These are phyloP conservation scores for Amanita muscaria DNA, from an alignment of 768 basidiomycete genomes.

Conservation along the genomic window DNA sequence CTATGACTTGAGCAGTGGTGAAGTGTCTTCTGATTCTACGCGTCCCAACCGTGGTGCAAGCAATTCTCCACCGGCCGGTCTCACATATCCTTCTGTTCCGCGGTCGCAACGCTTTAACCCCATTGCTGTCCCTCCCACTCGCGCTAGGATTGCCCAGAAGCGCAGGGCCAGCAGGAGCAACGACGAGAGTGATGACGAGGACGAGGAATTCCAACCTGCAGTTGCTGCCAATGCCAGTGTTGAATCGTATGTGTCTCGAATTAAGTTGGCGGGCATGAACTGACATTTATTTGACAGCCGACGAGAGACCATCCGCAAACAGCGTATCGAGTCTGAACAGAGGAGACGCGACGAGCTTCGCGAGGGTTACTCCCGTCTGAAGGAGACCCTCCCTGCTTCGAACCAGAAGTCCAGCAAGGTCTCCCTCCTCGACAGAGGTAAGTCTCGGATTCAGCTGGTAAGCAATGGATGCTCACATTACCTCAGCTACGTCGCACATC, in stretches of 20 bases:
- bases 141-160: slow-evolving; percentile 38
- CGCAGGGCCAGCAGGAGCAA: slow-evolving; percentile 41
- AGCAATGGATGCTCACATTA: slow-evolving; percentile 6
- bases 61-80: slow-evolving; percentile 33
- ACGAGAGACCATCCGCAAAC: slow-evolving; percentile 84
- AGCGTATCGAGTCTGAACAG: slow-evolving; percentile 93
- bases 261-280: background rate
- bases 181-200: slow-evolving; percentile 65
- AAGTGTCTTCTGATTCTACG: slow-evolving; percentile 64
- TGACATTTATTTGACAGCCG: slow-evolving; percentile 32
- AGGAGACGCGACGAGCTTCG: slow-evolving; percentile 87
- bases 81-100: slow-evolving; percentile 53
- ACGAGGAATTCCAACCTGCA: slow-evolving; percentile 64
- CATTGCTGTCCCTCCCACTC: slow-evolving; percentile 47
- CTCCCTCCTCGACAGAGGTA: slow-evolving; percentile 78
- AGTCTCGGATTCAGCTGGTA: slow-evolving; percentile 16
- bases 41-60: slow-evolving; percentile 66
- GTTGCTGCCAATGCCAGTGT: slow-evolving; percentile 41
- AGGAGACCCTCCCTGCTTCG: slow-evolving; percentile 80
- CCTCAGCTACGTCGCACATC: slow-evolving; percentile 73
- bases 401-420: slow-evolving; percentile 95
- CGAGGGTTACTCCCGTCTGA: slow-evolving; percentile 85
- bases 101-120: slow-evolving; percentile 74
- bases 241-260: slow-evolving; percentile 31
- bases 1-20: slow-evolving; percentile 61